Percentiles rank a stretch among this genome's conserved stretches.
Evolutionary conservation across 805 yeast genomes (phyloP).

Genomic region (Soucietia sequanensis): DNA sequence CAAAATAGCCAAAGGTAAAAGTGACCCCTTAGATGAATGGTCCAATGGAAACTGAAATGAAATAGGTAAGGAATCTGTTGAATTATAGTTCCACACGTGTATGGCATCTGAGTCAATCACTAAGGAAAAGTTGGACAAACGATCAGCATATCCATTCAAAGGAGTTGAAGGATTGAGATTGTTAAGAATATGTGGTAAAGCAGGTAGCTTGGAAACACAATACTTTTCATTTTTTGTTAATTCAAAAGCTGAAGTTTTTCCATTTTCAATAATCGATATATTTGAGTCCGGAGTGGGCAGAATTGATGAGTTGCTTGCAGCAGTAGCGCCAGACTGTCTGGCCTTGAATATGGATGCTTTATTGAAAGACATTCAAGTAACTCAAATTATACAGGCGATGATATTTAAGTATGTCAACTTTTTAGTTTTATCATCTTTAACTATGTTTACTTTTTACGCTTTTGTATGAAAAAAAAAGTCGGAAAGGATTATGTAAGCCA

Average conservation of each 20-base stretch:
- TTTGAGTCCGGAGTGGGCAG: background rate
- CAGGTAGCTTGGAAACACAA: slow-evolving; percentile 55
- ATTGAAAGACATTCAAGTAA: slow-evolving; percentile 8
- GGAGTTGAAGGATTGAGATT: slow-evolving; percentile 6
- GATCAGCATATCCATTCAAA: slow-evolving; percentile 46
- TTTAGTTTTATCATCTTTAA: too few relatives aligned
- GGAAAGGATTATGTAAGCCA: too few relatives aligned
- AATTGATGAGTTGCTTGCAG: background rate
- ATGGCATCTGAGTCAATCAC: slow-evolving; percentile 50
- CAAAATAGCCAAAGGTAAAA: slow-evolving; percentile 53
- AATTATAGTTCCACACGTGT: slow-evolving; percentile 66
- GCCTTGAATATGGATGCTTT: slow-evolving; percentile 14
- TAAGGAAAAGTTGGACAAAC: slow-evolving; percentile 47
- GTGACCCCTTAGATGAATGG: slow-evolving; percentile 13
- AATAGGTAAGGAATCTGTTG: slow-evolving; percentile 59
- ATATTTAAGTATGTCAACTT: too few relatives aligned
- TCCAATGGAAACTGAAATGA: slow-evolving; percentile 52
- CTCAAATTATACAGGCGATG: too few relatives aligned
- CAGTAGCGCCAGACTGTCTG: slow-evolving; percentile 6
- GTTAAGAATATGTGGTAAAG: slow-evolving; percentile 46
- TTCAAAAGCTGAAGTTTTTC: slow-evolving; percentile 27
- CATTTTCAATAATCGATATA: background rate
- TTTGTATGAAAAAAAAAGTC: too few relatives aligned
- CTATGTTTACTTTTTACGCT: too few relatives aligned
- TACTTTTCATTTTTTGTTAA: slow-evolving; percentile 59